These are phyloP conservation scores for Ophiocordyceps polyrhachis-furcata DNA, from an alignment of 2,329 filamentous ascomycete genomes.

Conservation along the genomic window DNA sequence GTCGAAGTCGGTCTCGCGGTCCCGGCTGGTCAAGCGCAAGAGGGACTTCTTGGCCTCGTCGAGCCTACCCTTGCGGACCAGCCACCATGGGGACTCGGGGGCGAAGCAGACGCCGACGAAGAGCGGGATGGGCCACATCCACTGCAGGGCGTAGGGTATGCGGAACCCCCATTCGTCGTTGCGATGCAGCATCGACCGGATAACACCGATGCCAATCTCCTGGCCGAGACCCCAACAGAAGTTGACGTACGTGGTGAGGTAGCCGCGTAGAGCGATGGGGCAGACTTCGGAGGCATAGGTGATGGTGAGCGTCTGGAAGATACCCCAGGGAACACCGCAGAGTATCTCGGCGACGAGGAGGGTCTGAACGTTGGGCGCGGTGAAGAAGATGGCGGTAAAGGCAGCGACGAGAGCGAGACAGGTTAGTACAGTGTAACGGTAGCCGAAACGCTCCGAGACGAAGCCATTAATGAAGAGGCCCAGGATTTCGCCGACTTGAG, in stretches of 20 bases:
- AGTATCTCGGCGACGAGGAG: conserved; percentile 43
- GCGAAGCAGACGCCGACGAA: conserved; percentile 48
- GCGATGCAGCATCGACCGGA: conserved; percentile 46
- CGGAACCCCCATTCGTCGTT: conserved; percentile 50
- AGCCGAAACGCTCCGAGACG: conserved; percentile 48
- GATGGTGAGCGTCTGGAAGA: conserved; percentile 38
- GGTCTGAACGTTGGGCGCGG: conserved; percentile 37
- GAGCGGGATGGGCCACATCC: conserved; percentile 58
- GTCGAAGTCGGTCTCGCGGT: conserved; percentile 53
- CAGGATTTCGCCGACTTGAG: conserved; percentile 37
- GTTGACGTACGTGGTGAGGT: conserved; percentile 57
- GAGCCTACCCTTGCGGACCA: conserved; percentile 46
- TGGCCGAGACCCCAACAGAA: conserved; percentile 66
- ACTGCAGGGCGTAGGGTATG: conserved; percentile 55
- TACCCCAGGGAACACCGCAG: conserved; percentile 43
- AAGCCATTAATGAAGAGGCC: conserved; percentile 48
- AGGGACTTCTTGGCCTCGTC: conserved; percentile 49
- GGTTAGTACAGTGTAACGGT: conserved; percentile 42
- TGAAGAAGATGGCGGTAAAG: conserved; percentile 48
- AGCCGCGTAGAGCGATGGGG: conserved; percentile 51
- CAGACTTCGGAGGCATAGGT: conserved; percentile 57
- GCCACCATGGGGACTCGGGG: conserved; percentile 57
- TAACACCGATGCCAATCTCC: conserved; percentile 54
- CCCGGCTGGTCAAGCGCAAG: conserved; percentile 42
- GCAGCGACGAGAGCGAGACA: conserved; percentile 33